phyloP scores from a whole-genome alignment of 179 eudicot species.

The Vitellaria paradoxa region DNA sequence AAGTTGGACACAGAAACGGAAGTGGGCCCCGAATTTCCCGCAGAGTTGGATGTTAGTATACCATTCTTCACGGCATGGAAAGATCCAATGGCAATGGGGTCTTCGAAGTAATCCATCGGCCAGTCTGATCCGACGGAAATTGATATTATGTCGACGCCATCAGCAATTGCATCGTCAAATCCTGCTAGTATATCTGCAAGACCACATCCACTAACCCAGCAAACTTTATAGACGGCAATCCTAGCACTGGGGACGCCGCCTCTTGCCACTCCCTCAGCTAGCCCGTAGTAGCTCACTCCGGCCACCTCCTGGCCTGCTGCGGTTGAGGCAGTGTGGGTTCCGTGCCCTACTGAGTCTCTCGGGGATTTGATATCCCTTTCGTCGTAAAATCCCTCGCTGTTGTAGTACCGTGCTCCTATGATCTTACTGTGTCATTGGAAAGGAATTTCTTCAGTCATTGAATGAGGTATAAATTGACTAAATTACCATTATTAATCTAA shows the following conservation, averaged over 20 bases:
- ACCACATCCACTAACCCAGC: constrained; percentile 48
- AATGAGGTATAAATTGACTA: too few species aligned
- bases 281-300: constrained; percentile 32
- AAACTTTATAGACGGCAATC: constrained; percentile 59
- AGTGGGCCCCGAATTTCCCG: constrained; percentile 54
- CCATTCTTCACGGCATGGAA: constrained; percentile 53
- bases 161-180: constrained; percentile 63
- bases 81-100: constrained; percentile 47
- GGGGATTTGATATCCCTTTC: constrained; percentile 31
- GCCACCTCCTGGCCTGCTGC: constrained; percentile 50
- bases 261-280: constrained; percentile 43
- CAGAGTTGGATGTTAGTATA: constrained; percentile 42
- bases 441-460: too few species aligned
- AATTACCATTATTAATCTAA: too few species aligned
- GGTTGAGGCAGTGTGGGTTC: constrained; percentile 69
- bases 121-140: constrained; percentile 42
- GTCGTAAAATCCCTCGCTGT: constrained; percentile 31
- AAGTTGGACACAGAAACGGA: constrained; percentile 34
- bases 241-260: constrained; percentile 63
- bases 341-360: constrained; percentile 59
- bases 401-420: constrained; percentile 68
- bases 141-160: constrained; percentile 65
- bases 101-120: constrained; percentile 27
- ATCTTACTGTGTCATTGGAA: constrained; percentile 32
- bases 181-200: constrained; percentile 52